Evolutionary conservation across 2,329 filamentous ascomycete species (phyloP), one percentile per base, ranked within the genome.

Genomic region (Colletotrichum chlorophyti): DNA sequence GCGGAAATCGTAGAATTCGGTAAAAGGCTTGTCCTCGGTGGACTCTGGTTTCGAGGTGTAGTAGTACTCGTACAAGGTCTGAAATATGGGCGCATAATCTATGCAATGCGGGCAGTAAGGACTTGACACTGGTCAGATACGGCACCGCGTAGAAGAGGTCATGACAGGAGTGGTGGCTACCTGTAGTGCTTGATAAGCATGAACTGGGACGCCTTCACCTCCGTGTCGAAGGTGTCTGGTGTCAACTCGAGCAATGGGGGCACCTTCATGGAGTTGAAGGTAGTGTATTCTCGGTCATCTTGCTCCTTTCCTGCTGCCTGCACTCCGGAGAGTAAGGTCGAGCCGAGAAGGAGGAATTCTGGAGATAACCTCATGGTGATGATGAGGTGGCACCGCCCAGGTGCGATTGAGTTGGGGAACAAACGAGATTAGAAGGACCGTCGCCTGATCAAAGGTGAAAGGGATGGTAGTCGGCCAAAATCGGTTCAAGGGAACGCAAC

Each of bases 21-120:
- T 87, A 69, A 97, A 97, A 24, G 76, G 74, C 35, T 81, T 76
- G 76, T 85, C 63, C 71, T 79, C 66, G 76, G 83, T 75, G 77
- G 83, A 65, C 73, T 78, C 66, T 14, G 90, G 89, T 67, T 92
- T 88, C 32, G 91, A 95, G 32, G 93, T 97, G 77, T 91, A 79
- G 78, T 97, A 99, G 74, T 88, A 97, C 77, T 99, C 95, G 80
- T 98, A 97, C 12, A 94, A 75, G 5, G 93, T 97, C 75, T 98
- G 93, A 81, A 87, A 97, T 47, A 86, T 88, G 7, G 95, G 95
- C 49, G 91, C 92, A 68, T 92, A 91, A 46, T 83, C 79, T 71
- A 83, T 83, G 77, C 93, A 97, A 74, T 97, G 92, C 42, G 82
- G 82, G 74, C 84, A 87, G 64, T 79, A 85, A 10, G 84, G 84